Base-by-base conservation (phyloP, 2,329 filamentous ascomycete species). In the Fusarium sp. region DNA sequence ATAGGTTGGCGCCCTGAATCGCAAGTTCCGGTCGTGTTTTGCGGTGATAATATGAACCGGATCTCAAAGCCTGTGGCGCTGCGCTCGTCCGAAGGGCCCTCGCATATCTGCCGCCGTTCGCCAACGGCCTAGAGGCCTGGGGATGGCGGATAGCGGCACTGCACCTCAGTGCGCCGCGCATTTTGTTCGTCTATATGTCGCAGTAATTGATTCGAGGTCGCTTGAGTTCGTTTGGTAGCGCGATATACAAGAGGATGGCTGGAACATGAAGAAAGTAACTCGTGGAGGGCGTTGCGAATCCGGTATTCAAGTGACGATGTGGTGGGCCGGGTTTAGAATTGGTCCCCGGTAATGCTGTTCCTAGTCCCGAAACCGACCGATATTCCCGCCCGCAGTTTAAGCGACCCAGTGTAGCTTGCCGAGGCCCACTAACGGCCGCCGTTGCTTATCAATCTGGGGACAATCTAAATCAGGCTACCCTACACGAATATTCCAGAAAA, bases 311-410 rank as follows among this genome's bases (percentile, higher is more conserved):
- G 56, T 58, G 55, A 75, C 65, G 71, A 72, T 64, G 54, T 45
- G 62, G 72, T 73, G 73, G 73, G 70, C 61, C 70, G 73, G 73
- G 56, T 52, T 69, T 70, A 75, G 62, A 75, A 71, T 62, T 74
- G 65, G 70, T 65, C 40, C 63, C 73, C 71, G 73, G 67, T 38
- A 53, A 44, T 50, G 28, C 19, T 54, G 45, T 60, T 57, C 59
- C 56, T 54, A 34, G 58, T 57, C 47, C 71, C 70, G 69, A 71
- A 26, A 46, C 52, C 54, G 63, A 26, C 71, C 65, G 64, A 75
- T 60, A 60, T 60, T 62, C 61, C 64, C 57, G 58, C 44, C 56
- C 62, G 50, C 24, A 42, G 72, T 66, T 75, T 73, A 75, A 73
- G 71, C 70, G 70, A 40, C 34, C 14, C n/a, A 21, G 15, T 45